phyloP scores from a whole-genome alignment of 2,329 filamentous ascomycete genomes.

The Boeremia exigua region DNA sequence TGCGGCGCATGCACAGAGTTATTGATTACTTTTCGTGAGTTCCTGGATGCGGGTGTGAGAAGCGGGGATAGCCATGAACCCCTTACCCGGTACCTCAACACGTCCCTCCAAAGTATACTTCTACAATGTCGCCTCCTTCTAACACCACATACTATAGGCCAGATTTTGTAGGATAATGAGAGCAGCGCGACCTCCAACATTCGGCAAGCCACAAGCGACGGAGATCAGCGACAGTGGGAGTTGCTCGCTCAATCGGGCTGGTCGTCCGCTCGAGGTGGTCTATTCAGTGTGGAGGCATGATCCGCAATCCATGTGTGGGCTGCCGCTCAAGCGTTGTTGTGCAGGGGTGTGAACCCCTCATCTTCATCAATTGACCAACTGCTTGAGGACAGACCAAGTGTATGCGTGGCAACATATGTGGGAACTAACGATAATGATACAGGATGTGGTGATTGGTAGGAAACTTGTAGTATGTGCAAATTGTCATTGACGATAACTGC shows the following conservation, averaged over 20 bases:
- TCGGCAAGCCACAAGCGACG: slow-evolving; percentile 2
- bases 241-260: neutral
- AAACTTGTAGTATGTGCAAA: too few species aligned
- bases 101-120: neutral
- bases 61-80: neutral
- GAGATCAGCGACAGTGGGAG: neutral
- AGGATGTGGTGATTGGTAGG: too few species aligned
- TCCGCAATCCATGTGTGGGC: neutral
- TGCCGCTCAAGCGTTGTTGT: neutral
- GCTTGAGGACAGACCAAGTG: too few species aligned
- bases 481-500: neutral
- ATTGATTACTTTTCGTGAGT: neutral
- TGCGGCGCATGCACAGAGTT: slow-evolving; percentile 2
- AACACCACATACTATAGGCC: neutral
- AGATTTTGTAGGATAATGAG: neutral
- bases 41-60: neutral
- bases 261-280: neutral
- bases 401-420: too few species aligned
- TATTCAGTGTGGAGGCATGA: too few species aligned
- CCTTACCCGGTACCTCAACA: neutral
- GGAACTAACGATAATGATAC: too few species aligned
- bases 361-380: neutral
- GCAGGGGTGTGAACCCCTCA: neutral
- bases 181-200: neutral
- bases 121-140: neutral